Evolutionary conservation across 2,329 filamentous ascomycete species (phyloP).

Genomic region (Verticillium nonalfalfae): DNA sequence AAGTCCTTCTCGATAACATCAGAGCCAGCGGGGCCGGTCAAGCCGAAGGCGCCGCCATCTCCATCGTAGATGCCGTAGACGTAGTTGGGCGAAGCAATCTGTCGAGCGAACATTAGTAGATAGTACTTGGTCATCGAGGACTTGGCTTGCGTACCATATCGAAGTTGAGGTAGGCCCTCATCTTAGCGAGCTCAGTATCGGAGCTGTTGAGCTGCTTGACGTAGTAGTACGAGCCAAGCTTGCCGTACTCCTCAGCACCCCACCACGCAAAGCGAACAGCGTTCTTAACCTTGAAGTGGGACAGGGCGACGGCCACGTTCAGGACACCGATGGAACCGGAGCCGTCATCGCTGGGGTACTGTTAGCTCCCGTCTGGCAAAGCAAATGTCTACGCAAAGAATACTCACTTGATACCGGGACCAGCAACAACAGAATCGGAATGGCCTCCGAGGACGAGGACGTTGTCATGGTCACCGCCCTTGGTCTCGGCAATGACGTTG

Average conservation of each 20-base stretch:
- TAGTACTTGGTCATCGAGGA: neutral
- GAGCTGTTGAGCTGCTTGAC: conserved; percentile 31
- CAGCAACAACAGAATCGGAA: conserved; percentile 39
- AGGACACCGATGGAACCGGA: conserved; percentile 43
- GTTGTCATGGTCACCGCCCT: conserved; percentile 39
- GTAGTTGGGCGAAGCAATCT: conserved; percentile 42
- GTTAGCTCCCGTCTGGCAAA: neutral
- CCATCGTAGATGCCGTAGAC: conserved; percentile 52
- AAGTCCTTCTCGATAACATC: conserved; percentile 54
- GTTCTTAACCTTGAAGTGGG: conserved; percentile 38
- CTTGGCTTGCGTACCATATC: conserved; percentile 36
- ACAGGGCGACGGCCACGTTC: conserved; percentile 36
- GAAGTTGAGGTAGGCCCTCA: conserved; percentile 50
- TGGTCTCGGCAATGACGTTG: conserved; percentile 45
- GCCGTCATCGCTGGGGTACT: conserved; percentile 42
- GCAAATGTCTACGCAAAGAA: neutral
- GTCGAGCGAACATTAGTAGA: neutral
- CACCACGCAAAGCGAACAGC: conserved; percentile 44
- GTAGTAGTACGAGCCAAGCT: conserved; percentile 43
- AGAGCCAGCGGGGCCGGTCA: conserved; percentile 45
- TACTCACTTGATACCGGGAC: conserved; percentile 49
- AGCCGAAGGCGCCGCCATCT: conserved; percentile 55
- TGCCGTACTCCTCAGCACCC: conserved; percentile 45
- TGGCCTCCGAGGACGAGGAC: conserved; percentile 41
- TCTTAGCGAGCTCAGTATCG: conserved; percentile 39